Evolutionary conservation across 2,329 filamentous ascomycete species (phyloP).

Genomic region (Exophiala dermatitidis): DNA sequence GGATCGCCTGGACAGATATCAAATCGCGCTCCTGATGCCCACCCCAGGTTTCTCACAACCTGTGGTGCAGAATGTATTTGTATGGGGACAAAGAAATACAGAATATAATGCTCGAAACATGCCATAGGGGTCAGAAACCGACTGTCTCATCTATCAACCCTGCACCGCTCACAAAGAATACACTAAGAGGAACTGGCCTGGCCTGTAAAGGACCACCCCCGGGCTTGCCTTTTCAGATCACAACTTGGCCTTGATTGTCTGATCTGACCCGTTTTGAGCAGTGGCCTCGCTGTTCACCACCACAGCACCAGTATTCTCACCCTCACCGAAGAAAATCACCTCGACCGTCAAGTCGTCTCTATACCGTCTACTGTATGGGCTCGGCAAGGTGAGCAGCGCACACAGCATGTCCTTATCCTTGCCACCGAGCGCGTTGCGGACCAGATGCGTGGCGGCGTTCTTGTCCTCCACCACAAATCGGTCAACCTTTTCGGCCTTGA

Average conservation of each 20-base stretch:
- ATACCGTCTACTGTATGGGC: constrained; percentile 85
- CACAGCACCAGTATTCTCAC: constrained; percentile 67
- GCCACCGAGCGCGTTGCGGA: constrained; percentile 89
- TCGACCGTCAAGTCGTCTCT: constrained; percentile 93
- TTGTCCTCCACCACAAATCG: constrained; percentile 93
- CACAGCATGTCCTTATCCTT: constrained; percentile 91
- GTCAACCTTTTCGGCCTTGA: constrained; percentile 55
- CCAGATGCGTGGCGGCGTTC: constrained; percentile 91
- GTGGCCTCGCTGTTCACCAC: constrained; percentile 82
- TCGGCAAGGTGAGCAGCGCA: constrained; percentile 81
- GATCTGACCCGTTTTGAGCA: constrained; percentile 42
- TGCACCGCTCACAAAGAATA: too few relatives aligned
- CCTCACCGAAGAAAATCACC: constrained; percentile 95
- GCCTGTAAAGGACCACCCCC: background rate
- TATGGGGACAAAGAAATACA: too few relatives aligned
- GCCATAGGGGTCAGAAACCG: too few relatives aligned
- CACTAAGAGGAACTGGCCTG: too few relatives aligned
- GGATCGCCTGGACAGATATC: too few relatives aligned
- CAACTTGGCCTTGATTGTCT: constrained; percentile 41
- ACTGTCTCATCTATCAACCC: too few relatives aligned
- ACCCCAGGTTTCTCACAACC: too few relatives aligned
- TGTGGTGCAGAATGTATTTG: too few relatives aligned
- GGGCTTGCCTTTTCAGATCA: constrained; percentile 25
- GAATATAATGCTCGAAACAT: too few relatives aligned
- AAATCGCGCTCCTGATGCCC: too few relatives aligned